Conservation (phyloP, 352 stramenopile species). For the Pythium aquatile region DNA sequence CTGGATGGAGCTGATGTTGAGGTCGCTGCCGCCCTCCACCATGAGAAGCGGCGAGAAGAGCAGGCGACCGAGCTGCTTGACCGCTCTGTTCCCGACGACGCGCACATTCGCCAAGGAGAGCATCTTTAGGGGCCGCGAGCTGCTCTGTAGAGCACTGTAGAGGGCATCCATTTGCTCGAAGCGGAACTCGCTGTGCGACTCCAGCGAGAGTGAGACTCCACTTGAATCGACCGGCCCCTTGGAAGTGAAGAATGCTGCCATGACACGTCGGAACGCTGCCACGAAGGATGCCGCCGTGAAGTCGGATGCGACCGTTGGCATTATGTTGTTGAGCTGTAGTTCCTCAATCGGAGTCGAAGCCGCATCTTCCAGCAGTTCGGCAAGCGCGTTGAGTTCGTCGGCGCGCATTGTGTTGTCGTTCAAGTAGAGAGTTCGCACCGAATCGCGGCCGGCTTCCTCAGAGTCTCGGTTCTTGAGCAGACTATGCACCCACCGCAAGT, state of each 20-base stretch:
- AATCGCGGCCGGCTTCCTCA: neutral
- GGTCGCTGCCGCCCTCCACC: neutral
- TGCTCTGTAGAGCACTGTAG: neutral
- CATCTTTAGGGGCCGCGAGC: neutral
- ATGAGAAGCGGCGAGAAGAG: neutral
- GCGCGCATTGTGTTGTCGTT: neutral
- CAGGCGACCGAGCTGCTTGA: neutral
- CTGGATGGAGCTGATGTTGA: neutral
- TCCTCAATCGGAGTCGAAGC: neutral
- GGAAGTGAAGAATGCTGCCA: neutral
- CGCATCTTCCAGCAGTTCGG: neutral
- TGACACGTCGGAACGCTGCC: neutral
- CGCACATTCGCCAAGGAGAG: neutral
- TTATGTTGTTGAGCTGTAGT: neutral
- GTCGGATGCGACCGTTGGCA: neutral
- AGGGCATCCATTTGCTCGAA: neutral
- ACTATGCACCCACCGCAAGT: neutral
- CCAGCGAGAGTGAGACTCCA: neutral
- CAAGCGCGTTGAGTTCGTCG: neutral
- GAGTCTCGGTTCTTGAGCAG: neutral
- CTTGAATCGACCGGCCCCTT: neutral
- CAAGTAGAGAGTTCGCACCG: neutral
- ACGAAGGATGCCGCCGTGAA: neutral
- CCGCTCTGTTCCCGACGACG: neutral
- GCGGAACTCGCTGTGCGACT: neutral